Base-by-base conservation (phyloP, 768 basidiomycete species). In the Astraeus odoratus region DNA sequence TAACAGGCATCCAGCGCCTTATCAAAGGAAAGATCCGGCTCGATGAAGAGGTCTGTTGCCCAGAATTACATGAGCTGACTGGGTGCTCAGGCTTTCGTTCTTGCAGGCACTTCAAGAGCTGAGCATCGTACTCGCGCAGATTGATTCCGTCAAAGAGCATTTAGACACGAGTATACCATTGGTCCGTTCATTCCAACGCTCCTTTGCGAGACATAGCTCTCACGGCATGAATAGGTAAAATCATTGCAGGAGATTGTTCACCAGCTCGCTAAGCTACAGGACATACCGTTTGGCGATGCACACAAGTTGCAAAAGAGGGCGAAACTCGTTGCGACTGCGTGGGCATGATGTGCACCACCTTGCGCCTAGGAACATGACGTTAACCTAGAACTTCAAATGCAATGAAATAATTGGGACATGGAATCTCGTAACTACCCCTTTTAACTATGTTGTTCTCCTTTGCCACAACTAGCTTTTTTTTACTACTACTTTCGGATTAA, bases 201-300 rank as follows among this genome's bases (percentile, higher is more conserved):
- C 18, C 10, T 43, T 20, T 25, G 19, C 23, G 13, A 20, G 34
- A n/a, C 20, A 35, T 16, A 25, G 33, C 46, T 38, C 51, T 19
- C 13, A 0, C 13, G 25, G 26, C 8, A 1, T 42, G 23, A 33
- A 16, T 36, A 65, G 63, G 50, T 39, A 12, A 34, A 29, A 33
- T 51, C 51, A 39, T 47, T 63, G 27, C 52, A 38, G 15, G 49
- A 53, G 38, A 49, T 42, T 41, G 8, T 63, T 33, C 47, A 48
- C 34, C 61, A 57, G 42, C 52, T 65, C 31, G 51, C 61, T 10
- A 39, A 51, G 31, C 47, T 65, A 5, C 27, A 51, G 18, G 61
- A 61, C 18, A 64, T 63, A 45, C 62, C 63, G 15, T 65, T 59
- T 0, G 57, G 57, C 22, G 63, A 63, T 41, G 48, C 51, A 22